A percentile compares a stretch with the other conserved stretches of the same genome.
Conservation (phyloP, 2,329 filamentous ascomycete species). For the Sclerotinia nivalis region DNA sequence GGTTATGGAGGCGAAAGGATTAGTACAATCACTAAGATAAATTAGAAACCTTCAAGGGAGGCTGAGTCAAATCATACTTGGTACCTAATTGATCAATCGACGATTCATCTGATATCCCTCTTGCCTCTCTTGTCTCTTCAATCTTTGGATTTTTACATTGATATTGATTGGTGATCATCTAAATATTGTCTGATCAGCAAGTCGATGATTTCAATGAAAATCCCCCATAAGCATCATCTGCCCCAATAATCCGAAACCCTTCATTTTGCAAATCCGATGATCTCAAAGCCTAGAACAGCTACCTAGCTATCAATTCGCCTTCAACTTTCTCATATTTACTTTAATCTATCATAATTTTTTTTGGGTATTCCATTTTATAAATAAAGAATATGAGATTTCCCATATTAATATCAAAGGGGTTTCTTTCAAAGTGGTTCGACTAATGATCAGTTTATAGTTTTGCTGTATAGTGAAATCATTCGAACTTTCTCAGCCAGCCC, state of each 20-base stretch:
- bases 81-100: too few species aligned
- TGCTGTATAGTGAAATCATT: too few species aligned
- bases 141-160: background rate
- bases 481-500: too few species aligned
- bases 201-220: background rate
- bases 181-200: background rate
- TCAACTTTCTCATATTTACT: background rate
- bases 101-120: background rate
- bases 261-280: background rate
- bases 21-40: too few species aligned
- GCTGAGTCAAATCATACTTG: background rate
- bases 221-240: background rate
- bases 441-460: too few species aligned
- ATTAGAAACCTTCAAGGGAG: background rate
- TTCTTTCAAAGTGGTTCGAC: too few species aligned
- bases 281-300: background rate
- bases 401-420: too few species aligned
- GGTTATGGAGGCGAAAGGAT: too few species aligned
- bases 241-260: background rate
- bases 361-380: too few species aligned
- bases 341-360: too few species aligned
- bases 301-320: background rate
- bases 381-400: too few species aligned
- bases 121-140: background rate
- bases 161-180: background rate